Base-by-base conservation (phyloP, 176 grass and related monocot species). In the Ampelocalamus luodianensis region DNA sequence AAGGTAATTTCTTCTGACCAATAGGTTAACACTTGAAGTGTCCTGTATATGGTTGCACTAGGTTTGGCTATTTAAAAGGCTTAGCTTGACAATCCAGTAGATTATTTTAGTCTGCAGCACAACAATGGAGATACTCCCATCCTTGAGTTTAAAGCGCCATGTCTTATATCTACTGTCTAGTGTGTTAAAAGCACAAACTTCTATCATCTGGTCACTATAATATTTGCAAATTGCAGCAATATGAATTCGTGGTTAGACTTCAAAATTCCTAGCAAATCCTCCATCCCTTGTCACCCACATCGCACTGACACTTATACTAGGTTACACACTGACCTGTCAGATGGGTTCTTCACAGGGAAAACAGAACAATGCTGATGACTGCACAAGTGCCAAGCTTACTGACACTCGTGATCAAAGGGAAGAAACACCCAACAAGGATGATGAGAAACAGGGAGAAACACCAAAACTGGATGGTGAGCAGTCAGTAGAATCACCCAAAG, bases 1-100 rank as follows among this genome's bases (percentile, higher is more conserved):
- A 96, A 99, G 97, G 97, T 99, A 89, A 72, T 48, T 70, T 89
- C 37, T 65, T 80, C 24, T 42, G 58, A 67, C 68, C 15, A 54
- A 74, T 74, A 54, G 81, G 48, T 58, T 27, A 32, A 74, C 13
- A 65, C 26, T 76, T 12, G 20, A 37, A 68, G 44, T 14, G 24
- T 39, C 34, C 23, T 56, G 17, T 55, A 46, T 78, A 59, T 78
- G 65, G 22, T 13, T 23, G 37, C 4, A 14, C 37, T 48, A 75
- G 34, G 11, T 82, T 71, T 77, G 54, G 14, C 14, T 45, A 72
- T 39, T 59, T 11, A 72, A 68, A 67, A 0, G 60, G 27, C 10
- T 48, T 70, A 17, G 9, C 76, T 80, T 26, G 62, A 26, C 17
- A 49, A 38, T 77, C 44, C n/a, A 24, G 10, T 65, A 37, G 7